Evolutionary conservation across 495 filamentous ascomycete species (phyloP), one percentile per base, ranked within the genome.

Genomic region (Hypoxylon fragiforme): DNA sequence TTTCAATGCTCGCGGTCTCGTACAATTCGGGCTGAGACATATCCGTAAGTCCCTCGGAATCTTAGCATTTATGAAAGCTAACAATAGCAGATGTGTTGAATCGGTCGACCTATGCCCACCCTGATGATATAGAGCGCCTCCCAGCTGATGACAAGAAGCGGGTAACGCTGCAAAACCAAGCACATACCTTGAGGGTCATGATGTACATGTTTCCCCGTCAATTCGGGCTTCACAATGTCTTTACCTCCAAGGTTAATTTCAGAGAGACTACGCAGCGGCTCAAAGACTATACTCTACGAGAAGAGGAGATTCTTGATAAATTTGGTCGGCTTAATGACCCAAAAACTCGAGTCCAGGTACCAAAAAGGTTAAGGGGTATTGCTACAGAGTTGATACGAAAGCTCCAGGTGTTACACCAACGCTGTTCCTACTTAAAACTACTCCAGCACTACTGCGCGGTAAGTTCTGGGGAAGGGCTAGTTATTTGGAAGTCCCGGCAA

Each of bases 161-260:
- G 2, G 35, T 43, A 19, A 3, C 26, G 0, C 22, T 66, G 3
- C 62, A 73, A 5, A 77, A 80, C 41, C 65, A 67, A n/a, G 59
- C 72, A 2, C 77, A 87, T 43, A 88, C 84, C 0, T 62, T 85
- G 5, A 89, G 87, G 51, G 71, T 97, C 19, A 81, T 96, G 82
- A 91, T 90, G 72, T 92, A 98, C 68, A 84, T 98, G 1, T 98
- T 98, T 57, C 94, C 94, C 22, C 79, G 87, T 14, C 91, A 97
- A 66, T 97, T 95, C 64, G 83, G 83, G 2, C 73, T 98, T 9
- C 89, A 92, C 58, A 98, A 96, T 71, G 89, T 87, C n/a, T 97
- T 97, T 60, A 89, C 87, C 0, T 84, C 82, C 1, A 66, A 73
- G 8, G 74, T 86, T 11, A 79, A 92, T 61, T 65, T 62, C 12